Conservation (phyloP, 106 monocot genomes). For the Vanilla planifolia region DNA sequence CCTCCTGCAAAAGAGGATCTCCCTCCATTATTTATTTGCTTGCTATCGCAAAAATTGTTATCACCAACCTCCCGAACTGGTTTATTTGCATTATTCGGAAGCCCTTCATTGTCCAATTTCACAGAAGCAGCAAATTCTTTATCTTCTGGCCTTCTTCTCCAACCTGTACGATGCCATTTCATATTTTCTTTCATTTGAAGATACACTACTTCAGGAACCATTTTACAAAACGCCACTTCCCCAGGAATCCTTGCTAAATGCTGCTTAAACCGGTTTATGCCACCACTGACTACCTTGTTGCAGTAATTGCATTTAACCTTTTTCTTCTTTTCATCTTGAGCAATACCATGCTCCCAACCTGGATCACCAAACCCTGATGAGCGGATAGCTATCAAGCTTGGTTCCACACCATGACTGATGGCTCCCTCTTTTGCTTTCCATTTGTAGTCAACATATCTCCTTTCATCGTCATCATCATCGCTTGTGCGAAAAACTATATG, state of each 20-base stretch:
- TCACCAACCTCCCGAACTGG: constrained; percentile 12
- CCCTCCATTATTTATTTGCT: constrained; percentile 16
- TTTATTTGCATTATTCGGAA: constrained; percentile 18
- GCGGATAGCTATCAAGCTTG: constrained; percentile 19
- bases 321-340: constrained; percentile 49
- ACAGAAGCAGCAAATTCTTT: constrained; percentile 20
- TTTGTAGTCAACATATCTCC: constrained; percentile 21
- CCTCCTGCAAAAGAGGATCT: constrained; percentile 14
- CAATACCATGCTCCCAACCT: constrained; percentile 67
- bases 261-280: constrained; percentile 65
- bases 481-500: constrained; percentile 25
- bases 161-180: constrained; percentile 63
- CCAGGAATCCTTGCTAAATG: constrained; percentile 66
- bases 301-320: constrained; percentile 72
- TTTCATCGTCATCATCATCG: constrained; percentile 40
- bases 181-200: constrained; percentile 64
- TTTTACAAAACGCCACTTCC: constrained; percentile 63
- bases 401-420: constrained; percentile 16
- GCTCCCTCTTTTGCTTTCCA: constrained; percentile 9
- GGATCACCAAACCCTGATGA: constrained; percentile 53
- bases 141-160: constrained; percentile 32
- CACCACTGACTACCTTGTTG: constrained; percentile 60
- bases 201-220: constrained; percentile 59
- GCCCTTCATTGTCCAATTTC: constrained; percentile 30
- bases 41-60: constrained; percentile 12